Evolutionary conservation across 352 stramenopile species (phyloP).

Genomic region (Aphanomyces astaci): DNA sequence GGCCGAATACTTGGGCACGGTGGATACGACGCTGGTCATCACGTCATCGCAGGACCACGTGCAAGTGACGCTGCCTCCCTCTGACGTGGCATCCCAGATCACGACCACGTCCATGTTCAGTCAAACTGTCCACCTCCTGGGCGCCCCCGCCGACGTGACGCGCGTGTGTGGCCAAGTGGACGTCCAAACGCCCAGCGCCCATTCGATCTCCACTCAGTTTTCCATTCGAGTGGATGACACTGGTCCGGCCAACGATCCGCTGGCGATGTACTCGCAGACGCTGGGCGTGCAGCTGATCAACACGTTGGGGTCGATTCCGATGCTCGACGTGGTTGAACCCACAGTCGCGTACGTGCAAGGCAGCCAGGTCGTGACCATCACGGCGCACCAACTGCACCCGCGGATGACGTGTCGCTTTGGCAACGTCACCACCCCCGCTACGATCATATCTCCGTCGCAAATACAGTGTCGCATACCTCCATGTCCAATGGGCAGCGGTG

Average conservation of each 20-base stretch:
- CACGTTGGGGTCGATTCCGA: background rate
- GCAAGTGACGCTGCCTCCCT: background rate
- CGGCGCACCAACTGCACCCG: background rate
- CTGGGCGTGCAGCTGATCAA: constrained; percentile 3
- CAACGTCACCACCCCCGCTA: background rate
- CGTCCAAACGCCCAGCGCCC: background rate
- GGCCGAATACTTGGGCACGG: constrained; percentile 6
- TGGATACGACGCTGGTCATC: background rate
- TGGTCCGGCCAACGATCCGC: background rate
- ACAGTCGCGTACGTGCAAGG: background rate
- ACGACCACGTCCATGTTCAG: background rate
- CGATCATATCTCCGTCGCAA: background rate
- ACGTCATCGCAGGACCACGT: constrained; percentile 1
- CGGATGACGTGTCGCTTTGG: background rate
- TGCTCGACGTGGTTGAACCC: background rate
- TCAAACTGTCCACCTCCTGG: background rate
- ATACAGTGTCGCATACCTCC: background rate
- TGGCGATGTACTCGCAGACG: background rate
- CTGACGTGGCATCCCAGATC: background rate
- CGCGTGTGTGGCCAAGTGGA: background rate
- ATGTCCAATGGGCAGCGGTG: background rate
- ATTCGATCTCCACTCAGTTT: background rate
- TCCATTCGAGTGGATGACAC: constrained; percentile 7
- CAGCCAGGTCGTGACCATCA: background rate
- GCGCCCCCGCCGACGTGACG: background rate